A percentile compares a stretch with the other conserved stretches of the same genome.
Conservation (phyloP, 2,329 filamentous ascomycete genomes). For the Epichloe bromicola region DNA sequence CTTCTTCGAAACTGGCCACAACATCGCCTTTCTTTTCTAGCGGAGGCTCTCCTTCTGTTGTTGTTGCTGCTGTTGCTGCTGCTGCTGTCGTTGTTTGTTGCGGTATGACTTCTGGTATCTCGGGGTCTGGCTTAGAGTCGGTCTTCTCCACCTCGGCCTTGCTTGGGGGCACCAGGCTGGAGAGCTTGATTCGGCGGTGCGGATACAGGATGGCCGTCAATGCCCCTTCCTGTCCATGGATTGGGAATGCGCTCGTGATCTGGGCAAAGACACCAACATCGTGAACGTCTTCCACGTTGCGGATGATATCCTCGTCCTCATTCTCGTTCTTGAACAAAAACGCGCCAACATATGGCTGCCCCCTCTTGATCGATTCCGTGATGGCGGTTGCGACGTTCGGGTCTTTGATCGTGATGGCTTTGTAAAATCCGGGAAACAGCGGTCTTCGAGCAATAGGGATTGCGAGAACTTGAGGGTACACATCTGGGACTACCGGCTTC, state of each 20-base stretch:
- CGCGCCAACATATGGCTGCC: slow-evolving; percentile 92
- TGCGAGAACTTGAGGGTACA: slow-evolving; percentile 95
- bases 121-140: slow-evolving; percentile 34
- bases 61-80: slow-evolving; percentile 10
- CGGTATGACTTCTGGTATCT: slow-evolving; percentile 46
- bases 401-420: slow-evolving; percentile 92
- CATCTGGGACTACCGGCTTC: slow-evolving; percentile 82
- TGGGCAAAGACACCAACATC: slow-evolving; percentile 96
- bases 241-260: slow-evolving; percentile 90
- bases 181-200: slow-evolving; percentile 85
- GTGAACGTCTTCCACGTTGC: slow-evolving; percentile 80
- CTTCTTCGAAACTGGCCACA: slow-evolving; percentile 92
- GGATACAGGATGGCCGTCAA: slow-evolving; percentile 93
- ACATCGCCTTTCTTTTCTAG: slow-evolving; percentile 79
- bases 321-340: slow-evolving; percentile 96
- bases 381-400: slow-evolving; percentile 85
- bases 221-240: slow-evolving; percentile 70
- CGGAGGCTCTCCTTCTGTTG: slow-evolving; percentile 34
- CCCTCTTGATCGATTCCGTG: slow-evolving; percentile 90
- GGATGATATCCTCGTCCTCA: slow-evolving; percentile 86
- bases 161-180: slow-evolving; percentile 62
- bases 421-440: slow-evolving; percentile 95
- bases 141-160: slow-evolving; percentile 37
- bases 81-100: slow-evolving; percentile 24
- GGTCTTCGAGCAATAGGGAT: slow-evolving; percentile 91